These are phyloP conservation scores for Ceratocystis huliohia DNA, from an alignment of 2,329 filamentous ascomycete genomes.

Conservation along the genomic window DNA sequence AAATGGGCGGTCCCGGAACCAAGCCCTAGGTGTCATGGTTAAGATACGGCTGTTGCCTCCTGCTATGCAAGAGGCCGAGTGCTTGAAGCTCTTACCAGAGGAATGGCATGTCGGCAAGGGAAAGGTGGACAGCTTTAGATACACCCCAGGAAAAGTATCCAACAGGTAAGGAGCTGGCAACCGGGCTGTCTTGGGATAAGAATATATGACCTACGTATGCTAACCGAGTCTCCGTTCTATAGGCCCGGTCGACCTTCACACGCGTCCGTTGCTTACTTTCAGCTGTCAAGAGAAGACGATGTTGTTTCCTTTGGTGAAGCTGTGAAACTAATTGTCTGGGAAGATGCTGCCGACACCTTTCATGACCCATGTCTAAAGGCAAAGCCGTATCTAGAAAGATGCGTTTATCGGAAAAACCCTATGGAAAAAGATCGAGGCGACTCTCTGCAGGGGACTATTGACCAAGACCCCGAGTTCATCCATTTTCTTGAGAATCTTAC, in stretches of 20 bases:
- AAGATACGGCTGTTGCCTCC: constrained; percentile 76
- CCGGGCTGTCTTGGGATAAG: constrained; percentile 6
- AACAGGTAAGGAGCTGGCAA: constrained; percentile 29
- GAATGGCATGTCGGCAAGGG: constrained; percentile 73
- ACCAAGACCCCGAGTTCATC: constrained; percentile 93
- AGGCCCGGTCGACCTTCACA: constrained; percentile 76
- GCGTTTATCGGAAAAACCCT: constrained; percentile 73
- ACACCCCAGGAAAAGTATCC: constrained; percentile 54
- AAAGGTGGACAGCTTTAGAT: constrained; percentile 75
- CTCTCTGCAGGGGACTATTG: constrained; percentile 82
- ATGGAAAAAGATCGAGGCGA: constrained; percentile 63
- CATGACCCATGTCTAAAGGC: constrained; percentile 61
- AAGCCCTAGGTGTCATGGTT: constrained; percentile 59
- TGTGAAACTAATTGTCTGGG: constrained; percentile 58
- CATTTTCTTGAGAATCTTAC: constrained; percentile 69
- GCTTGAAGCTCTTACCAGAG: constrained; percentile 55
- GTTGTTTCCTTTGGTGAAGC: constrained; percentile 55
- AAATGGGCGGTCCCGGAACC: constrained; percentile 11
- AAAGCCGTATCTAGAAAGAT: constrained; percentile 67
- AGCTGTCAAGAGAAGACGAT: constrained; percentile 59
- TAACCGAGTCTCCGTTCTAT: constrained; percentile 9
- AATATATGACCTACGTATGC: neutral
- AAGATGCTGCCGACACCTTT: constrained; percentile 68
- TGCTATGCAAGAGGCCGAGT: constrained; percentile 68
- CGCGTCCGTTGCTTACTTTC: constrained; percentile 70